Evolutionary conservation across 371 early-diverging fungal species (phyloP), one percentile per base, ranked within the genome.

Genomic region (Mucor velutinosus): DNA sequence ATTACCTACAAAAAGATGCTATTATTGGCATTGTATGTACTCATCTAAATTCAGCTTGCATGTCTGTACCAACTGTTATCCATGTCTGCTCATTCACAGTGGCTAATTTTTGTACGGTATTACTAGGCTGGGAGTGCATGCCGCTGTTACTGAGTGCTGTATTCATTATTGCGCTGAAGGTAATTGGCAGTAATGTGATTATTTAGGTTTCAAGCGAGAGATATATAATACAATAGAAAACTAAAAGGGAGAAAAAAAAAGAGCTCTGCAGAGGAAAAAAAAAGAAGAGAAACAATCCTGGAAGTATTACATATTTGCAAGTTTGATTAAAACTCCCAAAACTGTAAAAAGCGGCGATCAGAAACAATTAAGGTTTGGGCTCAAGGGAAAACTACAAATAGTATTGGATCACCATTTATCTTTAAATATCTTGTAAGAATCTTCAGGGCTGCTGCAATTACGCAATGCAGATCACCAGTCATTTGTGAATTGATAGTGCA

Each of bases 41-140:
- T 8, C 7, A 21, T 21, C 19, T 47, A 11, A 3, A 47, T 21
- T 8, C 15, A 7, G 15, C 32, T 61, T 30, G 37, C 7, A 25
- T 51, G 49, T 23, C n/a, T 21, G 25, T 82, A 87, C 93, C 93
- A 65, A 92, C 80, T 33, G 87, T 87, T 33, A 91, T 73, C 92
- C 92, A 93, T 21, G 88, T 85, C 51, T 90, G 83, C 53, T 91
- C 92, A 62, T 92, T 91, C 51, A 87, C 75, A 27, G 80, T 74
- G 39, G 81, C 86, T 64, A 93, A 73, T n/a, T 85, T 82, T 69
- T 89, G 88, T 12, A 86, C 73, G 23, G 86, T 73, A 23, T 84
- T 83, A 11, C 53, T 37, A 60, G 65, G 73, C 55, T 72, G 73
- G 17, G 62, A 62, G 51, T 53, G 53, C 53, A 53, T 53, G 53